Conservation (phyloP, 2,329 filamentous ascomycete species). For the Fusarium piperis region DNA sequence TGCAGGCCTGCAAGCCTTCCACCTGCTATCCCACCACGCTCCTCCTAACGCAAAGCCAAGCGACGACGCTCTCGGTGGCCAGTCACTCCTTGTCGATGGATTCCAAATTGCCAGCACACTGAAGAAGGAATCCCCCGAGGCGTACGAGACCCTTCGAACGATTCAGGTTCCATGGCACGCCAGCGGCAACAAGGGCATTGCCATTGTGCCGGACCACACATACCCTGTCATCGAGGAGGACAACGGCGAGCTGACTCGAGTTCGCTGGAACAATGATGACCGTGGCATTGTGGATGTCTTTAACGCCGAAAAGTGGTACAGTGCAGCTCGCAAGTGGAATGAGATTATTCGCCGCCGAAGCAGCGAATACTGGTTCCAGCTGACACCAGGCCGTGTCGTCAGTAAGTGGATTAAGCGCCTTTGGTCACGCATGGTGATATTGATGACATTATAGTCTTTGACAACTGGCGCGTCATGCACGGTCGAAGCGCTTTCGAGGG, state of each 20-base stretch:
- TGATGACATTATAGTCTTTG: slow-evolving; percentile 71
- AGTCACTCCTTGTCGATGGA: slow-evolving; percentile 86
- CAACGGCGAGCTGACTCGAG: slow-evolving; percentile 58
- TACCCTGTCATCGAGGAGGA: slow-evolving; percentile 79
- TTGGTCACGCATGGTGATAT: background rate
- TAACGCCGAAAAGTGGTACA: slow-evolving; percentile 73
- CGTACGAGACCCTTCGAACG: slow-evolving; percentile 66
- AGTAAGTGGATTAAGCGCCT: slow-evolving; percentile 61
- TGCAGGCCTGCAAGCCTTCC: slow-evolving; percentile 90
- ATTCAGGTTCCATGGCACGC: slow-evolving; percentile 79
- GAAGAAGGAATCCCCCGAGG: slow-evolving; percentile 58
- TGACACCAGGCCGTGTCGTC: slow-evolving; percentile 80
- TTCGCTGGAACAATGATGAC: slow-evolving; percentile 96
- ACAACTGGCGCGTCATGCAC: slow-evolving; percentile 96
- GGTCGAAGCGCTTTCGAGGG: slow-evolving; percentile 86
- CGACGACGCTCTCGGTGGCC: slow-evolving; percentile 68
- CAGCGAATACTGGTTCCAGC: slow-evolving; percentile 81
- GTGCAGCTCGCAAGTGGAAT: slow-evolving; percentile 79
- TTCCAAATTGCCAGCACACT: slow-evolving; percentile 77
- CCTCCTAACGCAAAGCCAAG: slow-evolving; percentile 44
- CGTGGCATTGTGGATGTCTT: slow-evolving; percentile 67
- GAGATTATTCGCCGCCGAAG: slow-evolving; percentile 71
- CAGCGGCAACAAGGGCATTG: slow-evolving; percentile 87
- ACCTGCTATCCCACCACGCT: slow-evolving; percentile 79
- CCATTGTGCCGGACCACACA: slow-evolving; percentile 75